Percentiles rank a stretch among this genome's conserved stretches.
These are phyloP conservation scores for Triticum turgidum DNA, from an alignment of 176 grass and related monocot species.

Conservation along the genomic window DNA sequence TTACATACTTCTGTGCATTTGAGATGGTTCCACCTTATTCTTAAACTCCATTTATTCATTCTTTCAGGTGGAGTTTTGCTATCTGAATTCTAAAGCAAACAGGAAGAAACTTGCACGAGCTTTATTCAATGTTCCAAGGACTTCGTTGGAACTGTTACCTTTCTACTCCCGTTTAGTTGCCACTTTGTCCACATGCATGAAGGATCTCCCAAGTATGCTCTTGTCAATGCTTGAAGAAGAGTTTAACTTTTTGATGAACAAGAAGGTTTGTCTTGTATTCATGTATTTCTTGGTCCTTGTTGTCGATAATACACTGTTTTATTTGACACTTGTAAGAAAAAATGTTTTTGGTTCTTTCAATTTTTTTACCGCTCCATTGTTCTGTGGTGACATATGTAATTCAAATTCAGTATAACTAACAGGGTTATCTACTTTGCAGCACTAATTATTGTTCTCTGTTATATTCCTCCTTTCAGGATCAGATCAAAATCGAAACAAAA, in stretches of 20 bases:
- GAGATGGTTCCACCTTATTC: slow-evolving; percentile 2
- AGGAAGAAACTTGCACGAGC: slow-evolving; percentile 63
- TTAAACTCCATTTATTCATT: neutral
- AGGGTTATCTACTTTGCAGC: neutral
- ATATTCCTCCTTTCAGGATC: slow-evolving; percentile 70
- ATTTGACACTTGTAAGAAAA: neutral
- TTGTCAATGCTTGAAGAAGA: slow-evolving; percentile 66
- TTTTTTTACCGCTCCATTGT: neutral
- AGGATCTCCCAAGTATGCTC: slow-evolving; percentile 59
- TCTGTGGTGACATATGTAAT: neutral
- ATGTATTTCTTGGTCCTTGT: neutral
- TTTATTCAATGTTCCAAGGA: slow-evolving; percentile 65
- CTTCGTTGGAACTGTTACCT: slow-evolving; percentile 64
- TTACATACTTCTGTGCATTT: slow-evolving; percentile 12
- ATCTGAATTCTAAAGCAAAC: slow-evolving; percentile 72
- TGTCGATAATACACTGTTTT: neutral
- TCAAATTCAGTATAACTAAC: neutral
- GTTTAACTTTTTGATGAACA: slow-evolving; percentile 68
- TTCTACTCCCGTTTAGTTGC: slow-evolving; percentile 76
- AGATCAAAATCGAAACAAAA: slow-evolving; percentile 95
- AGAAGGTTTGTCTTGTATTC: slow-evolving; percentile 51
- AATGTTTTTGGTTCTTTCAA: neutral
- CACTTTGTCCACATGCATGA: slow-evolving; percentile 69
- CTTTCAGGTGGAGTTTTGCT: slow-evolving; percentile 72
- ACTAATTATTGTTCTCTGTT: slow-evolving; percentile 8